Evolutionary conservation across 2,329 filamentous ascomycete genomes (phyloP), one percentile per base, ranked within the genome.

Genomic region (Pseudocercospora fijiensis): DNA sequence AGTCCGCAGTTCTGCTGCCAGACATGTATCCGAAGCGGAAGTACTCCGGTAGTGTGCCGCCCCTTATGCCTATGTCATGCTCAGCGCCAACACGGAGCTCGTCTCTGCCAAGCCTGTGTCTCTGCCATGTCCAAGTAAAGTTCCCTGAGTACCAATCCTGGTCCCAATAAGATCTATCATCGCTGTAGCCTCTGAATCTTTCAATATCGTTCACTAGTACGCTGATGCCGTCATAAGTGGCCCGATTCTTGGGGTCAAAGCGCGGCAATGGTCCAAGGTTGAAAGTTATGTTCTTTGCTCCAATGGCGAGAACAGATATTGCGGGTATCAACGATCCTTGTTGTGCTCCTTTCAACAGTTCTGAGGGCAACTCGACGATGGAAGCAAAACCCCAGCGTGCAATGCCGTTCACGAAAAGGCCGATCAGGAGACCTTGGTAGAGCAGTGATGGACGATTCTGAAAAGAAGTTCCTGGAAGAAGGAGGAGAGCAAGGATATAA

Each of bases 301-400:
- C 27, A 73, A 70, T 24, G 68, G 78, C 47, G 83, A 78, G 74
- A 18, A 82, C 79, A 0, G 76, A 74, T 30, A 83, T 74, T 1
- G 71, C 45, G 1, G 81, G 91, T 1, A 95, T 81, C 0, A 85
- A 78, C 0, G 86, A 87, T 10, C 86, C 86, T 24, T 78, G 70
- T n/a, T 78, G 78, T 0, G 77, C 77, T 49, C 82, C 80, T 30
- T 79, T 87, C 60, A 87, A 87, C 24, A 99, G 79, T 0, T 88
- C 87, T 0, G 78, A 83, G 0, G 90, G 86, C 0, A 95, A 98
- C 78, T 99, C 89, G 16, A 99, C 84, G 53, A 99, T 86, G 0
- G 90, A 85, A 66, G 92, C 93, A 76, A 96, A 99, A 0, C 93
- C 93, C 95, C 95, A 98, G 49, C 94, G 85, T 3, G 93, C 94